Percentiles rank a stretch among this genome's conserved stretches.
These are phyloP conservation scores for Calonectria henricotiae DNA, from an alignment of 2,329 filamentous ascomycete species.

Conservation along the genomic window DNA sequence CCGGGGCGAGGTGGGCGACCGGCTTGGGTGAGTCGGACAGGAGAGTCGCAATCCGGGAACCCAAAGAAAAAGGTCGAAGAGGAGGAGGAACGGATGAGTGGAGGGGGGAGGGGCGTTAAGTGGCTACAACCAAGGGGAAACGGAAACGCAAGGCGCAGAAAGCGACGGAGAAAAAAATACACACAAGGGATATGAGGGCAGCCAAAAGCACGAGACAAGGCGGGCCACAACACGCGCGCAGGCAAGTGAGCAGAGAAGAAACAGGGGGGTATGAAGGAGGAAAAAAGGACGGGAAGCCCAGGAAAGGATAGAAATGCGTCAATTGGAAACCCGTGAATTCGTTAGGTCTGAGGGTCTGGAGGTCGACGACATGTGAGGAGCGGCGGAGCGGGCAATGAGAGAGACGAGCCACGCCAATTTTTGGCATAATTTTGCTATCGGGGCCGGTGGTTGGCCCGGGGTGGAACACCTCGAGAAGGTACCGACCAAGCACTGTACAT, in stretches of 20 bases:
- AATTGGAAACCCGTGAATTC: conserved; percentile 49
- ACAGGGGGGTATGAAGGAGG: conserved; percentile 36
- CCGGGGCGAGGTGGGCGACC: conserved; percentile 27
- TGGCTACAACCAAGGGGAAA: conserved; percentile 42
- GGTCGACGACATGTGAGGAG: conserved; percentile 34
- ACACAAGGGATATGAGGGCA: conserved; percentile 32
- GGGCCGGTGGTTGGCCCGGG: conserved; percentile 53
- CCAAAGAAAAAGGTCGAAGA: conserved; percentile 36
- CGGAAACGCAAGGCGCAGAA: conserved; percentile 36
- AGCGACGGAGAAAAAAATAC: conserved; percentile 33
- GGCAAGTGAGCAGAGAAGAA: conserved; percentile 15
- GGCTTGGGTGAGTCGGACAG: conserved; percentile 33
- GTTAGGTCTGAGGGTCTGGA: conserved; percentile 28
- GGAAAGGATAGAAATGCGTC: conserved; percentile 50
- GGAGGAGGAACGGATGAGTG: conserved; percentile 30
- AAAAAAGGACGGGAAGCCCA: conserved; percentile 32
- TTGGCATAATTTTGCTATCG: conserved; percentile 54
- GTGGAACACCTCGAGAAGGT: conserved; percentile 35
- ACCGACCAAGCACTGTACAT: conserved; percentile 25
- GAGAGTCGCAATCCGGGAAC: conserved; percentile 32
- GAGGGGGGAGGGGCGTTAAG: conserved; percentile 26
- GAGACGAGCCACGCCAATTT: conserved; percentile 49
- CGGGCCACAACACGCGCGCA: conserved; percentile 27
- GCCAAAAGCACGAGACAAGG: conserved; percentile 26
- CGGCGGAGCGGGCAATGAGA: conserved; percentile 38